Evolutionary conservation across 2,329 filamentous ascomycete species (phyloP).

Genomic region (Ceratocystis destructans): DNA sequence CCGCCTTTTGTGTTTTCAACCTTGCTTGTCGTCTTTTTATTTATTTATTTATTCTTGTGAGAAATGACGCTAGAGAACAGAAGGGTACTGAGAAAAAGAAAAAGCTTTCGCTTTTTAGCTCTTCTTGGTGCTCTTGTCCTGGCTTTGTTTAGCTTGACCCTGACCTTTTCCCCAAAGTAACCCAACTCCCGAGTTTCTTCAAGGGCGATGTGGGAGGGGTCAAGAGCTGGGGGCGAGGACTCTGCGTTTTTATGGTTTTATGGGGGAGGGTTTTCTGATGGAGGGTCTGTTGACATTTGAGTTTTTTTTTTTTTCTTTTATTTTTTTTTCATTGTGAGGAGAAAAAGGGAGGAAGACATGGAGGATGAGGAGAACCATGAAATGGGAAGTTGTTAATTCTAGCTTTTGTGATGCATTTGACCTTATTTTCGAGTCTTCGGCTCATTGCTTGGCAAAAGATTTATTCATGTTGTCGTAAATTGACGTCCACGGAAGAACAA

Average conservation of each 20-base stretch:
- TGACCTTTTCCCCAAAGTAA: background rate
- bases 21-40: constrained; percentile 7
- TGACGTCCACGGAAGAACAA: background rate
- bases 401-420: background rate
- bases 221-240: background rate
- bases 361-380: background rate
- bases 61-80: background rate
- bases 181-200: constrained; percentile 5
- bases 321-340: constrained; percentile 1
- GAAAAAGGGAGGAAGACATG: background rate
- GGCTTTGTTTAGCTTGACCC: background rate
- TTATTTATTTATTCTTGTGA: constrained; percentile 8
- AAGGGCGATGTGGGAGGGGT: constrained; percentile 2
- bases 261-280: constrained; percentile 3
- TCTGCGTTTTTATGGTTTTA: constrained; percentile 6
- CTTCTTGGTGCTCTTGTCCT: background rate
- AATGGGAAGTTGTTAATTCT: background rate
- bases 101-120: constrained; percentile 5
- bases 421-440: background rate
- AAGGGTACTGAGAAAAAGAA: background rate
- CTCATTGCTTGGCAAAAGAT: background rate
- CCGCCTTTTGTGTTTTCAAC: background rate
- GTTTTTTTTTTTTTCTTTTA: background rate
- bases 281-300: constrained; percentile 1
- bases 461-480: background rate